Evolutionary conservation across 805 yeast species (phyloP), one percentile per base, ranked within the genome.

Genomic region (Myxozyma geophila): DNA sequence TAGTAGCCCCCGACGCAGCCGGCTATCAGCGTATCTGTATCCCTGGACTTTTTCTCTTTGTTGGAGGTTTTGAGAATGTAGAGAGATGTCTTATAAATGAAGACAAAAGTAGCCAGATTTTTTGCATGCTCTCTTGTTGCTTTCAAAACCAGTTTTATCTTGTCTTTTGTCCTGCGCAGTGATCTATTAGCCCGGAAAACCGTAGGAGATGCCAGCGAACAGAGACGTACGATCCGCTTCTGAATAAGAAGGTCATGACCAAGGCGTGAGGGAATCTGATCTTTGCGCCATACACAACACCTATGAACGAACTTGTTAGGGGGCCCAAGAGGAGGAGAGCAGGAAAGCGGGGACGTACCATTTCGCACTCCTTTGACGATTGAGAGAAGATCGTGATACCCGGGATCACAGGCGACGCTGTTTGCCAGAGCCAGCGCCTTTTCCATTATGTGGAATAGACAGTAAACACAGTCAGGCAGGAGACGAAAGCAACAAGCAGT

Each of bases 201-300:
- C 1, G 35, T 8, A 7, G 51, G 36, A 19, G 39, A 36, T 8
- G 7, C 8, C 8, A 17, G 7, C 2, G 8, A 15, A 19, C 37
- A 53, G 8, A 19, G 12, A 68, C 73, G 62, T 66, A 74, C 51
- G 85, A 81, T 4, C 87, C 87, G 43, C 80, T 77, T 53, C 84
- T 76, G 71, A 85, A 86, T 35, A 86, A 76, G 40, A 85, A 73
- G 54, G 83, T 82, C 74, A 86, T 85, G 52, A 86, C 90, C 54
- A 86, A 72, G 0, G 89, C 86, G 74, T 86, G 90, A 54, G 86
- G 82, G 70, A 86, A 85, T 55, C 90, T 76, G 46, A 86, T 75
- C 68, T 83, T 81, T 2, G 86, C 87, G 1, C 90, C 90, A 66
- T 86, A 86, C 7, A 84, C 85, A 7, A 82, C 76, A 19, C 87